Evolutionary conservation across 345 rosid genomes (phyloP).

Genomic region (Bruguiera sexangula): DNA sequence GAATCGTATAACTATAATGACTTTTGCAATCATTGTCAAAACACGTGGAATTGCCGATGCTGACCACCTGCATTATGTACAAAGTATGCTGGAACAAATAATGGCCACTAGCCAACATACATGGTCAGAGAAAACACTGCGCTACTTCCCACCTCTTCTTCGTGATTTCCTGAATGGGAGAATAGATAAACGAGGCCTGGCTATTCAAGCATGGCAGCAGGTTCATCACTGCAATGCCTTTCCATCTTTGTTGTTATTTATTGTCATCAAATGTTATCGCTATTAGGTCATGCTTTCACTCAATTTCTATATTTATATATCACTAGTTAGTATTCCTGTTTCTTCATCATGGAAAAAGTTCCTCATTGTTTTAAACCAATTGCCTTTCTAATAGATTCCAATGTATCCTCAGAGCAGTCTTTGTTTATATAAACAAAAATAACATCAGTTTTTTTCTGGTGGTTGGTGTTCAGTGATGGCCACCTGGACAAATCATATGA

Average conservation of each 20-base stretch:
- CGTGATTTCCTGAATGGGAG: slow-evolving; percentile 63
- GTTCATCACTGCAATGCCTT: slow-evolving; percentile 26
- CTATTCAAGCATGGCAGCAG: slow-evolving; percentile 91
- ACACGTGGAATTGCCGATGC: slow-evolving; percentile 98
- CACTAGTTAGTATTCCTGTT: too few relatives aligned
- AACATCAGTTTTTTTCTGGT: too few relatives aligned
- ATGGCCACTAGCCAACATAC: slow-evolving; percentile 86
- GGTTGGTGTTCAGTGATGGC: too few relatives aligned
- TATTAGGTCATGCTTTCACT: neutral
- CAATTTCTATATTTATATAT: neutral
- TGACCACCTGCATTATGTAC: slow-evolving; percentile 85
- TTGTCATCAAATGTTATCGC: too few relatives aligned
- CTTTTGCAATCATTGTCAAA: slow-evolving; percentile 89
- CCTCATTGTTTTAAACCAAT: too few relatives aligned
- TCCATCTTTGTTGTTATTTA: neutral
- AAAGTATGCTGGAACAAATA: slow-evolving; percentile 85
- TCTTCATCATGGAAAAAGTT: too few relatives aligned
- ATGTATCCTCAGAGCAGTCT: too few relatives aligned
- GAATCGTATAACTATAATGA: slow-evolving; percentile 78
- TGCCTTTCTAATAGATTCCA: too few relatives aligned
- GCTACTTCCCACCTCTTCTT: slow-evolving; percentile 79
- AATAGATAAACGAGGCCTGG: slow-evolving; percentile 60
- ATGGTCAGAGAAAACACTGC: slow-evolving; percentile 90
- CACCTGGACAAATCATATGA: too few relatives aligned
- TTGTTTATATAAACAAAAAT: too few relatives aligned